These are phyloP conservation scores for Chaetomium cochliodes DNA, from an alignment of 495 filamentous ascomycete genomes.

Conservation along the genomic window DNA sequence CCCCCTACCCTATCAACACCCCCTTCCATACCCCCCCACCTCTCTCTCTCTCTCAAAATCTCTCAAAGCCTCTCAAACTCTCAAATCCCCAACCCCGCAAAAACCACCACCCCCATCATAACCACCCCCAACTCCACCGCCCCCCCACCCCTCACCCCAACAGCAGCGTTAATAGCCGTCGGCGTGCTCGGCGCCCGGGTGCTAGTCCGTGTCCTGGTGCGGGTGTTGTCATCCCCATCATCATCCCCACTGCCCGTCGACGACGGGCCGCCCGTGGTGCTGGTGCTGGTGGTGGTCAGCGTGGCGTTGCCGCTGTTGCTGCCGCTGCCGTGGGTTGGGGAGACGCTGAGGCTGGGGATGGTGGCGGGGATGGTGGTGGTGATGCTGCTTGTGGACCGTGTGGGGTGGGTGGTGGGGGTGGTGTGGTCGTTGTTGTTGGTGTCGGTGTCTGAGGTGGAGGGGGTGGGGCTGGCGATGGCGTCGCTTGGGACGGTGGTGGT, in stretches of 20 bases:
- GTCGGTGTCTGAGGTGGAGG: not conserved
- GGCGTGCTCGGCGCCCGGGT: not conserved
- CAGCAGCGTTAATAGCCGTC: conserved; percentile 18
- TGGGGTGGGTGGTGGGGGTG: not conserved
- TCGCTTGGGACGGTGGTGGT: not conserved
- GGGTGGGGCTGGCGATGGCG: not conserved
- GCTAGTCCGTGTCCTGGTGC: not conserved
- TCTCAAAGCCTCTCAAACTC: not conserved
- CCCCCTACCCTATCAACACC: not conserved
- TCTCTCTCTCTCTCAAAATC: not conserved
- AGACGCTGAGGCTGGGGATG: not conserved
- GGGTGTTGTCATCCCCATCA: not conserved
- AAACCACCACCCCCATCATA: conserved; percentile 10
- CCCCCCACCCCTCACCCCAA: not conserved
- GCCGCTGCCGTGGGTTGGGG: not conserved
- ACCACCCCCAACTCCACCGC: conserved; percentile 17
- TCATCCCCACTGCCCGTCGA: not conserved
- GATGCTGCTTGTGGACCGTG: not conserved
- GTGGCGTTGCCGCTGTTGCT: conserved; percentile 4
- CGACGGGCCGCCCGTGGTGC: not conserved
- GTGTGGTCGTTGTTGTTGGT: not conserved
- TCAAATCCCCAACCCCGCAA: conserved; percentile 18
- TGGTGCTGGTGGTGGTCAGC: not conserved
- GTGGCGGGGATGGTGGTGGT: not conserved
- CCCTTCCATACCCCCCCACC: not conserved